These are phyloP conservation scores for Triticum urartu DNA, from an alignment of 176 grass and related monocot species.

Conservation along the genomic window DNA sequence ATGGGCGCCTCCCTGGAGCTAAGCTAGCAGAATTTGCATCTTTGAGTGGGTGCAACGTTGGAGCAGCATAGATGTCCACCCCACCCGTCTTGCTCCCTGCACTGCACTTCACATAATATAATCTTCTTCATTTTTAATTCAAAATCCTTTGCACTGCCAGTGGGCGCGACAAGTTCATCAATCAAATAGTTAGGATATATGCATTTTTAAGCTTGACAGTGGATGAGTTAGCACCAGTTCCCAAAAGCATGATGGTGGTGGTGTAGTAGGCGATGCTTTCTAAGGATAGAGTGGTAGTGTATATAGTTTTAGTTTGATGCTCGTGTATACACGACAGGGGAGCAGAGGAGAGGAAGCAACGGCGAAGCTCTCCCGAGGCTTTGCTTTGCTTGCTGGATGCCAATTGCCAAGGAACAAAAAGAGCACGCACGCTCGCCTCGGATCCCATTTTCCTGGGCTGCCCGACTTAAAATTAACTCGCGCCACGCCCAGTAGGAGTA, in stretches of 20 bases:
- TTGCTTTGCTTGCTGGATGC: background rate
- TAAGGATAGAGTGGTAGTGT: no score
- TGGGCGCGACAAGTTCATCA: no score
- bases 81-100: background rate
- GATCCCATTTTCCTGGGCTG: slow-evolving; percentile 19
- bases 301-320: background rate
- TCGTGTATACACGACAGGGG: no score
- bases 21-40: background rate
- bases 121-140: no score
- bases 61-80: background rate
- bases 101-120: background rate
- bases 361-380: background rate
- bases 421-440: background rate
- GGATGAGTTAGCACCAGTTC: background rate
- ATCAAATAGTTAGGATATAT: no score
- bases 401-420: background rate
- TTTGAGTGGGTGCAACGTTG: background rate
- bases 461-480: background rate
- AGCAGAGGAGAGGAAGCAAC: slow-evolving; percentile 16
- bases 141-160: background rate
- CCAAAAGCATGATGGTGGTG: background rate
- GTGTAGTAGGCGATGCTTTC: no score
- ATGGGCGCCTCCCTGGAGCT: background rate
- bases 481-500: background rate
- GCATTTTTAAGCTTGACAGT: background rate